Evolutionary conservation across 2,329 filamentous ascomycete species (phyloP), one percentile per base, ranked within the genome.

Genomic region (Hortaea werneckii): DNA sequence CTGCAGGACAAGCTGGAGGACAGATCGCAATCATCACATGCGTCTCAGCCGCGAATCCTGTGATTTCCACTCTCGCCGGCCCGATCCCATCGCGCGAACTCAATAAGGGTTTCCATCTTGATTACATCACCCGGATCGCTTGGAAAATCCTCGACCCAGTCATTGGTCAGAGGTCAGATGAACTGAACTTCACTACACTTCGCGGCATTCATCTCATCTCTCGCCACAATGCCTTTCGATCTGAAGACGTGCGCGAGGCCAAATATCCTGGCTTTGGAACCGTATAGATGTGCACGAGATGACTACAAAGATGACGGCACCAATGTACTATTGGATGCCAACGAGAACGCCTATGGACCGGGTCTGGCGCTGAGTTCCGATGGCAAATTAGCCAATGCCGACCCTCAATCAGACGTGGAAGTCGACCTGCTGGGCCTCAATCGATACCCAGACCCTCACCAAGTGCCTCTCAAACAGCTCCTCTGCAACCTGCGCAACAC

Each of bases 241-340:
- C 60, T 76, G 42, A 60, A 65, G 30, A 73, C 60, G 52, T 76
- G 73, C 54, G 73, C 72, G 29, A 62, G 73, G 53, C 68, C 71
- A 11, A 76, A 76, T 40, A 75, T 76, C 40, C 59, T 76, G 39
- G 68, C 69, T 47, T 64, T 76, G 50, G 67, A 75, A 62, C 73
- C 73, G 26, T 76, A 76, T 50, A 63, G 73, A 52, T 76, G 73
- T 58, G 73, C 73, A 39, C 65, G 73, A 65, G 73, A 76, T 71
- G 92, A 98, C 77, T 96, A 98, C 78, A 95, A 98, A 72, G 90
- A 98, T 65, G 85, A 98, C 64, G 92, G 92, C 56, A 90, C 82
- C 48, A 96, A 96, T 62, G 81, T 96, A 59, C 82, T 98, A 43
- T 84, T 98, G 54, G 92, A 98, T 65, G 92, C 92, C 57, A 98